Evolutionary conservation across 306 rosid species (phyloP).

Genomic region (Biancaea sappan): DNA sequence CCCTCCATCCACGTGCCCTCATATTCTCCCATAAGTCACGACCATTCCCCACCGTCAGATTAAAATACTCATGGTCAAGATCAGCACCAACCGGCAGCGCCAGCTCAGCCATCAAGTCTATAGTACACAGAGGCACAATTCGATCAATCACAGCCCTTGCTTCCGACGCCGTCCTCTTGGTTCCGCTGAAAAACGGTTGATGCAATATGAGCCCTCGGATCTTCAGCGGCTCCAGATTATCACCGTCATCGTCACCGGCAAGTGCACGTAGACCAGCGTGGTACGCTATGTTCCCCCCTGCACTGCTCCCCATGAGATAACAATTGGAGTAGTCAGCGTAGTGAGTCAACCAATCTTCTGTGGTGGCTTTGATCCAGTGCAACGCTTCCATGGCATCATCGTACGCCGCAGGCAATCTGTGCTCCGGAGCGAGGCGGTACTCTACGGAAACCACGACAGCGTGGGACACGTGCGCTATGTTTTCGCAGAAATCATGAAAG

Average conservation of each 20-base stretch:
- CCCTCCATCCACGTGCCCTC: conserved; percentile 41
- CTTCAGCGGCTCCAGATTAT: conserved; percentile 18
- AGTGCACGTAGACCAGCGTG: conserved; percentile 39
- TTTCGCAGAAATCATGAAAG: conserved; percentile 34
- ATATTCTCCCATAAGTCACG: conserved; percentile 10
- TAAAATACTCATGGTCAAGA: conserved; percentile 48
- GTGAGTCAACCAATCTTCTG: conserved; percentile 44
- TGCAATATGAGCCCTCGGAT: conserved; percentile 41
- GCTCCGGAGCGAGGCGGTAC: conserved; percentile 58
- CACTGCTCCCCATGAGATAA: conserved; percentile 56
- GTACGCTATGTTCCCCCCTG: conserved; percentile 59
- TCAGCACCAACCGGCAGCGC: conserved; percentile 8
- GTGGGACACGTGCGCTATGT: conserved; percentile 39
- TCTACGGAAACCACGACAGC: conserved; percentile 47
- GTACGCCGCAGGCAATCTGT: conserved; percentile 51
- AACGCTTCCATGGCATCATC: conserved; percentile 60
- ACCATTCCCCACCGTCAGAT: conserved; percentile 34
- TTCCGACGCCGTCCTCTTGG: conserved; percentile 32
- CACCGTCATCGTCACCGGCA: neutral
- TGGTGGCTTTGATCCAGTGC: conserved; percentile 41
- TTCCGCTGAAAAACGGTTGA: conserved; percentile 39
- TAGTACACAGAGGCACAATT: neutral
- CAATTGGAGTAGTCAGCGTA: conserved; percentile 46
- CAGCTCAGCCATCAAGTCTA: conserved; percentile 33
- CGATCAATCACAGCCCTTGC: conserved; percentile 21